phyloP scores from a whole-genome alignment of 345 rosid species.

The Eucalyptus guilfoylei region DNA sequence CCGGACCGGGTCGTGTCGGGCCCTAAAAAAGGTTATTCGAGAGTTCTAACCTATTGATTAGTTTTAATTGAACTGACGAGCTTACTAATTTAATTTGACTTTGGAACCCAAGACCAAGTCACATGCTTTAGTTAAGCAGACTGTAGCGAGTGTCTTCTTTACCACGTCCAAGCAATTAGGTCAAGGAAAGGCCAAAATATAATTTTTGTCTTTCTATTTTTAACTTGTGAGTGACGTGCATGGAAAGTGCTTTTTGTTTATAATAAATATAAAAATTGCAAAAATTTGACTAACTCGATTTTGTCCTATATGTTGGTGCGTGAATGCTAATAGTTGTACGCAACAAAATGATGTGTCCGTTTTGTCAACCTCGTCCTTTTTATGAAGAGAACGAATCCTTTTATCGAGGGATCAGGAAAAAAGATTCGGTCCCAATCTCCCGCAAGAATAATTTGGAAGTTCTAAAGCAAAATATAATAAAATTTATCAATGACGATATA shows the following conservation, averaged over 20 bases:
- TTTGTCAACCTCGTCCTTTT: neutral
- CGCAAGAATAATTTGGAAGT: neutral
- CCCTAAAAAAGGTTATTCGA: neutral
- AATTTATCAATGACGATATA: neutral
- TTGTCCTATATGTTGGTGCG: neutral
- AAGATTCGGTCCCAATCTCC: neutral
- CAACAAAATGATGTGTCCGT: neutral
- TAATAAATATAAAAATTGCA: neutral
- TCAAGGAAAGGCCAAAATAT: neutral
- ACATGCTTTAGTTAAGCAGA: neutral
- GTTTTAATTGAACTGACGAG: neutral
- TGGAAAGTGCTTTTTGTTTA: neutral
- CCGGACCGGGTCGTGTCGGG: accelerated
- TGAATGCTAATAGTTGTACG: neutral
- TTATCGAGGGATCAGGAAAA: neutral
- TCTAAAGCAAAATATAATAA: neutral
- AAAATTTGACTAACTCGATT: neutral
- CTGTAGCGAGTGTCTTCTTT: neutral
- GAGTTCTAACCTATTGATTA: neutral
- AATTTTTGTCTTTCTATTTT: neutral
- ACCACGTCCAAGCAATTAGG: neutral
- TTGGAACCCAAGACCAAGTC: neutral
- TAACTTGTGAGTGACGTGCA: neutral
- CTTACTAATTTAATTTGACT: neutral
- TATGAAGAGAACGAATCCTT: neutral